Evolutionary conservation across 805 yeast genomes (phyloP).

Genomic region (Teunomyces kruisii): DNA sequence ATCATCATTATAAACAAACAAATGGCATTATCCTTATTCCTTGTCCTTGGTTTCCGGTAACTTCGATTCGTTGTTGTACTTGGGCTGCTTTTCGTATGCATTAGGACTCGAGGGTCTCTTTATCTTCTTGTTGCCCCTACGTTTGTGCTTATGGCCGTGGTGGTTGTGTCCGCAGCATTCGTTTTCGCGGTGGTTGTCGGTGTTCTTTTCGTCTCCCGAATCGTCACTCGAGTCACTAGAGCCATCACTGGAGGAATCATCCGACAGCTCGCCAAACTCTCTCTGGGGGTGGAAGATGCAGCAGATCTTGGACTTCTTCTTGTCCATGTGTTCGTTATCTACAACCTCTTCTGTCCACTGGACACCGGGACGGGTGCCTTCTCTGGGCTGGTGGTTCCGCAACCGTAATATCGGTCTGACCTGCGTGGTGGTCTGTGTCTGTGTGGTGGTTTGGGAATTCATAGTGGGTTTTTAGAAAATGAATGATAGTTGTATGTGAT

Average conservation of each 20-base stretch:
- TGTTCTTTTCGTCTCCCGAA: slow-evolving; percentile 38
- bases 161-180: slow-evolving; percentile 25
- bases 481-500: not conserved
- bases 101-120: slow-evolving; percentile 50
- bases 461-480: not conserved
- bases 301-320: slow-evolving; percentile 88
- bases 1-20: not conserved
- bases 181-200: slow-evolving; percentile 35
- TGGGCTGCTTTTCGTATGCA: slow-evolving; percentile 89
- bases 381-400: slow-evolving; percentile 1
- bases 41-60: slow-evolving; percentile 1
- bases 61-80: slow-evolving; percentile 34
- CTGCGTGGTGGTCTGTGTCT: not conserved
- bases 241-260: slow-evolving; percentile 21
- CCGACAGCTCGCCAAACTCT: slow-evolving; percentile 49
- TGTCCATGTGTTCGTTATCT: slow-evolving; percentile 86
- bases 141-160: slow-evolving; percentile 17
- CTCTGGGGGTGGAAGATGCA: slow-evolving; percentile 82
- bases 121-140: slow-evolving; percentile 30
- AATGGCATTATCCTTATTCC: not conserved
- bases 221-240: slow-evolving; percentile 26
- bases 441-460: slow-evolving; percentile 2
- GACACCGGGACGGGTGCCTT: slow-evolving; percentile 43
- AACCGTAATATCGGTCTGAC: slow-evolving; percentile 5
- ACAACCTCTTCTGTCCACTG: slow-evolving; percentile 84